phyloP scores from a whole-genome alignment of 768 basidiomycete species.

The Phlegmacium glaucopus region DNA sequence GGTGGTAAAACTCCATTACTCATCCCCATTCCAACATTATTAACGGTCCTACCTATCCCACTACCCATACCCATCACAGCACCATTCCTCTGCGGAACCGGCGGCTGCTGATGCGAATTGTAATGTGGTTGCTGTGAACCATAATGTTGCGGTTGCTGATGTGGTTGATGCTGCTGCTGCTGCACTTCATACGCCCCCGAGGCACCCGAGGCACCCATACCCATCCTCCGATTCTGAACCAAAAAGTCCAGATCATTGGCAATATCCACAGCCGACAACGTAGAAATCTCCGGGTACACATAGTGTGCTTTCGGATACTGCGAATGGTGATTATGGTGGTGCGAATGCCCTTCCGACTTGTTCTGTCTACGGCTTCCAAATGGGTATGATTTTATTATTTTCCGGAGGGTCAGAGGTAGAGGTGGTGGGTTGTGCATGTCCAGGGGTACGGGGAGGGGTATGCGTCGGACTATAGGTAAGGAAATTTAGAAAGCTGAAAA shows the following conservation, averaged over 20 bases:
- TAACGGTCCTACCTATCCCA: constrained; percentile 7
- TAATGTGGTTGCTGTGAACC: constrained; percentile 7
- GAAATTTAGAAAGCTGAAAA: neutral
- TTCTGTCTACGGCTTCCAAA: constrained; percentile 32
- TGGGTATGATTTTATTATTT: constrained; percentile 60
- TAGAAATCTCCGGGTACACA: constrained; percentile 43
- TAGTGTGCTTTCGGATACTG: constrained; percentile 22
- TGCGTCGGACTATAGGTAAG: constrained; percentile 42
- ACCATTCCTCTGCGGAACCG: constrained; percentile 6
- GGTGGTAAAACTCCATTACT: constrained; percentile 13
- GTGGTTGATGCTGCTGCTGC: constrained; percentile 7
- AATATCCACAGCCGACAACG: constrained; percentile 47
- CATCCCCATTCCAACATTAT: constrained; percentile 13
- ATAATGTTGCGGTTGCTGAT: constrained; percentile 9
- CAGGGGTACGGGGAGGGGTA: constrained; percentile 53
- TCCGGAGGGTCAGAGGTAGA: constrained; percentile 60
- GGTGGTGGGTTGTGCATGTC: constrained; percentile 29
- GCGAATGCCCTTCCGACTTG: constrained; percentile 20
- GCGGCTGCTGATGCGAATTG: neutral
- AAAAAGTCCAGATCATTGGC: constrained; percentile 53
- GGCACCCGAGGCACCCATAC: neutral
- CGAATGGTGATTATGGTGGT: constrained; percentile 14
- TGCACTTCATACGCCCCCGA: constrained; percentile 12
- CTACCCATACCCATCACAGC: neutral
- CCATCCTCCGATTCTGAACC: constrained; percentile 36